These are phyloP conservation scores for Eragrostis tef DNA, from an alignment of 202 grass and related monocot genomes.

Conservation along the genomic window DNA sequence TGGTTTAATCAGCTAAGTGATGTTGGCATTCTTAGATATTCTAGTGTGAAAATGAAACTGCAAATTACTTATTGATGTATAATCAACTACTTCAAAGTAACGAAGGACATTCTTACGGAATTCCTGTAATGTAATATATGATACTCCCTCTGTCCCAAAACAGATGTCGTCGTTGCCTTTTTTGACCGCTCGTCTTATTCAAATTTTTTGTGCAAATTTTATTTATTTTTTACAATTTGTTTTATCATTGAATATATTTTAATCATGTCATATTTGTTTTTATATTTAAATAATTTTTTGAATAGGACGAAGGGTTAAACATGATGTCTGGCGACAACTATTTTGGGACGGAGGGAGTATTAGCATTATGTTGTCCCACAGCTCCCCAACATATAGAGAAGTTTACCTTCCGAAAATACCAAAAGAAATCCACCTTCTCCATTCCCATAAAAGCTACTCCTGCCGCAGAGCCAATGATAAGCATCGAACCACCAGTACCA, in stretches of 20 bases:
- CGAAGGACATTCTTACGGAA: not conserved
- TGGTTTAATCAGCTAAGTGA: not conserved
- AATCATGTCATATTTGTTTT: too few species aligned
- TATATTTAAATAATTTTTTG: too few species aligned
- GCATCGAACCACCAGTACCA: constrained; percentile 94
- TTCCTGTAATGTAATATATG: too few species aligned
- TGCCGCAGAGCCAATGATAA: constrained; percentile 96
- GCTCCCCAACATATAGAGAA: constrained; percentile 11
- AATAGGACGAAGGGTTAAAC: too few species aligned
- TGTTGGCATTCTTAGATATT: not conserved
- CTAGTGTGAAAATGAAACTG: not conserved
- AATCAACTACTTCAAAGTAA: not conserved
- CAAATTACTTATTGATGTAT: constrained; percentile 5
- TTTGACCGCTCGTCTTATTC: too few species aligned
- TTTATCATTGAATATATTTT: too few species aligned
- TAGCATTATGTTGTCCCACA: constrained; percentile 2
- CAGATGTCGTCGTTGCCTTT: too few species aligned
- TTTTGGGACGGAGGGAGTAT: too few species aligned
- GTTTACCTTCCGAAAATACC: constrained; percentile 95
- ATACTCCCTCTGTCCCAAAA: too few species aligned
- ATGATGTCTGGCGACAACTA: too few species aligned
- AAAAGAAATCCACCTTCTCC: constrained; percentile 98
- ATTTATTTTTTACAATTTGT: too few species aligned
- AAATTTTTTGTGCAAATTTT: too few species aligned
- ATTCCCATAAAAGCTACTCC: constrained; percentile 98